Base-by-base conservation (phyloP, 148 eudicot genomes). In the Bassia scoparia region DNA sequence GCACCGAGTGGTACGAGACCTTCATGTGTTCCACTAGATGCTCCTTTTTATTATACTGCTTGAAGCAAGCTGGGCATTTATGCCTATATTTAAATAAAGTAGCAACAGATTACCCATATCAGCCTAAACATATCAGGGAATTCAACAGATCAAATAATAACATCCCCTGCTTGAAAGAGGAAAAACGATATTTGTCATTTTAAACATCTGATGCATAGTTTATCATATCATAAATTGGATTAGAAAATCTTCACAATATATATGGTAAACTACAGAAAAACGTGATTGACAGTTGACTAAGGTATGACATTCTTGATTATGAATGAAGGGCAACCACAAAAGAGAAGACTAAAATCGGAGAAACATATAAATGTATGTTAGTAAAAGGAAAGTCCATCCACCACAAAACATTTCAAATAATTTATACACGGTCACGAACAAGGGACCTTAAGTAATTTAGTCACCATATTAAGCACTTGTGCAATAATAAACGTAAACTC, bases 11-110 rank as follows among this genome's bases (percentile, higher is more conserved):
- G 46, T 77, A 78, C 1, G 96, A 88, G 52, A 35, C 76, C 60
- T 78, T 90, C 92, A 90, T 88, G 82, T 90, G 96, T 74, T 79
- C 90, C 58, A 90, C 81, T 50, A 90, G 87, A 75, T 88, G 96
- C 73, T 88, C 96, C 80, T 85, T 90, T 76, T 78, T 87, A 78
- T 90, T 90, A 75, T 80, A 90, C 69, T 88, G 96, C 78, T 87
- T 90, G 80, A 81, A 90, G 79, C 96, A 90, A 27, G 93, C 93
- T 26, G 87, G 67, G 73, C 96, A 90, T 61, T 81, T 88, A 79
- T 90, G 88, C 86, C 96, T 90, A 70, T 35, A 46, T 34, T 23
- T 69, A 23, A 38, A 38, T 20, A 30, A 53, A 54, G 70, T 7
- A 64, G 24, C 50, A 53, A 35, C 13, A 75, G 0, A 74, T 53